Base-by-base conservation (phyloP, 345 rosid genomes). In the Cardamine chenopodiifolia region DNA sequence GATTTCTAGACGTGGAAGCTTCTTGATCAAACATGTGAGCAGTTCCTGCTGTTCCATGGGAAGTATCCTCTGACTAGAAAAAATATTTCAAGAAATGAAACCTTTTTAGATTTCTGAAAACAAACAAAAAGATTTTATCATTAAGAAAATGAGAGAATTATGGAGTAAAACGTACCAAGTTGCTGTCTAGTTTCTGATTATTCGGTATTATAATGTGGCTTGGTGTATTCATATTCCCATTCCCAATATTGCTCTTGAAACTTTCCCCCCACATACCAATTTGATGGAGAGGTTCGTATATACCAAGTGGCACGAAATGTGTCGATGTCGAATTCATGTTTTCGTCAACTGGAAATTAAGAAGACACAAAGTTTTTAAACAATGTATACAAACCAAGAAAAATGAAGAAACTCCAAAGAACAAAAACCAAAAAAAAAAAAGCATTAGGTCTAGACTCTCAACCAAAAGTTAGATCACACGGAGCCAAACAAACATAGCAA, bases 231-330 rank as follows among this genome's bases (percentile, higher is more conserved):
- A 83, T 85, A 74, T 71, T 79, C 74, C 80, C 86, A 72, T 82
- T 83, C 35, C 66, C 66, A 40, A 68, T 68, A 69, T 62, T 76
- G 75, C 28, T 76, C 69, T 77, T 91, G 73, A 86, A 91, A 75
- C 61, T 84, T 72, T 87, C 97, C 34, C 85, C 95, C 97, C 99
- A 92, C 85, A 90, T 89, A 72, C 92, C 85, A 53, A 92, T 70
- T 52, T 85, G 97, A 82, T 89, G 90, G 48, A 90, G 76, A 50
- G 89, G 83, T 49, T 92, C 96, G 77, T 95, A 89, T 47, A 92
- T 85, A 9, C 81, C 85, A 82, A 90, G 72, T 56, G 92, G 75
- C 53, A 95, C 89, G 68, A 92, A 95, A 79, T 90, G 97, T 35
- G 96, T 66, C 18, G 96, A 82, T 14, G 95, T 64, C 29, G 93